Evolutionary conservation across 345 rosid genomes (phyloP).

Genomic region (Salix viminalis): DNA sequence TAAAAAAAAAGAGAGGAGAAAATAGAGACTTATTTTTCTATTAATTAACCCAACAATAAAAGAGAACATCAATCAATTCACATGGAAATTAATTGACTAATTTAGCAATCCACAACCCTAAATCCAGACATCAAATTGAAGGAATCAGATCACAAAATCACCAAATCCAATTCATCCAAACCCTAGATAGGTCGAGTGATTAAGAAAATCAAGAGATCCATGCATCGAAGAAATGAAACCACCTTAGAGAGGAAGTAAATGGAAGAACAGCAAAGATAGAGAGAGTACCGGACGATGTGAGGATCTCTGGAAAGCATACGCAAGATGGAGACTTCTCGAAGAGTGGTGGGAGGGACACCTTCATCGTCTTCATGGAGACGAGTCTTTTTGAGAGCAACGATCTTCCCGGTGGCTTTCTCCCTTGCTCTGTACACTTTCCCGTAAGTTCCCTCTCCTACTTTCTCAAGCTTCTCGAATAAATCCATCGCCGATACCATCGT

Average conservation of each 20-base stretch:
- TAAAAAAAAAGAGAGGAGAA: neutral
- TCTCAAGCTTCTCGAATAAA: slow-evolving; percentile 92
- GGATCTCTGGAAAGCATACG: slow-evolving; percentile 98
- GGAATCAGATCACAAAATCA: neutral
- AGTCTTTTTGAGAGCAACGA: slow-evolving; percentile 96
- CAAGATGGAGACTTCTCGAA: slow-evolving; percentile 94
- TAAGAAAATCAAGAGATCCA: neutral
- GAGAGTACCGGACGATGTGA: slow-evolving; percentile 63
- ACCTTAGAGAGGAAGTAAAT: neutral
- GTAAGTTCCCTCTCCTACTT: slow-evolving; percentile 97
- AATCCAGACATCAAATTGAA: neutral
- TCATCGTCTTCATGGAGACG: slow-evolving; percentile 97
- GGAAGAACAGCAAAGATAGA: neutral
- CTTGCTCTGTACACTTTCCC: slow-evolving; percentile 95
- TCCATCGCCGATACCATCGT: slow-evolving; percentile 61
- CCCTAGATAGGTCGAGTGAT: neutral
- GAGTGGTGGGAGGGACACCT: slow-evolving; percentile 98
- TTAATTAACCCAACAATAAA: neutral
- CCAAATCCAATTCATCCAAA: neutral
- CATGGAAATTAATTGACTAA: neutral
- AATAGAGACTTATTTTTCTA: neutral
- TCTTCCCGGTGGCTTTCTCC: slow-evolving; percentile 85
- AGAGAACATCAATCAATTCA: neutral
- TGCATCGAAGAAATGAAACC: neutral
- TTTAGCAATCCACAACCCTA: neutral